Evolutionary conservation across 441 rosid genomes (phyloP).

Genomic region (Omphalea diandra): DNA sequence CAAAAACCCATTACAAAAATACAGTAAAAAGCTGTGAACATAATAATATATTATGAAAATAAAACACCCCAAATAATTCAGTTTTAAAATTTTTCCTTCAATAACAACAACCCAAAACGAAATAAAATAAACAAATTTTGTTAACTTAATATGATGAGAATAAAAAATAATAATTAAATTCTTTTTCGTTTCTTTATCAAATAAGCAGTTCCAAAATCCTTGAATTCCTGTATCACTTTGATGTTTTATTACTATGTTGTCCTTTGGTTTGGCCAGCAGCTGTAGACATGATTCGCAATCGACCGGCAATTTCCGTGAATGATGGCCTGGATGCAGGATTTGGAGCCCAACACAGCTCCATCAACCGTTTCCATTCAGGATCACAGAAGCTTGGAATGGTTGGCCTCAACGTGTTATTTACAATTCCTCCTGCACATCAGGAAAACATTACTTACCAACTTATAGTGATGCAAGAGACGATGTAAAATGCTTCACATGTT

Average conservation of each 20-base stretch:
- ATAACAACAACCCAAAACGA: not conserved
- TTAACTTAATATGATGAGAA: not conserved
- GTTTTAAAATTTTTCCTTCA: not conserved
- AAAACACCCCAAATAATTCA: not conserved
- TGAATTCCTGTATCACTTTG: conserved; percentile 33
- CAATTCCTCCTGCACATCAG: conserved; percentile 71
- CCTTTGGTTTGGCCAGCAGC: conserved; percentile 61
- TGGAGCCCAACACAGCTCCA: conserved; percentile 97
- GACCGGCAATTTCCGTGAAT: conserved; percentile 74
- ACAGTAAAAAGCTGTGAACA: not conserved
- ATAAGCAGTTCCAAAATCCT: not conserved
- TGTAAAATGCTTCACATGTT: not conserved
- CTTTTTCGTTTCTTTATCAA: not conserved
- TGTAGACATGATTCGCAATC: conserved; percentile 62
- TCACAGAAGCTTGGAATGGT: conserved; percentile 79
- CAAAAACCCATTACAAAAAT: not conserved
- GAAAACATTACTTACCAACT: no score
- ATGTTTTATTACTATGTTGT: conserved; percentile 52
- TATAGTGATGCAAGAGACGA: not conserved
- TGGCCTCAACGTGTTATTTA: conserved; percentile 83
- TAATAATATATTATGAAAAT: not conserved
- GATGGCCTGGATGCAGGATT: conserved; percentile 76
- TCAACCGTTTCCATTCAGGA: conserved; percentile 71
- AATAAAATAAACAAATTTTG: no score
- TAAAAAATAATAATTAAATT: not conserved